Conservation (phyloP, 2,329 filamentous ascomycete genomes). For the Alternaria incomplexa region DNA sequence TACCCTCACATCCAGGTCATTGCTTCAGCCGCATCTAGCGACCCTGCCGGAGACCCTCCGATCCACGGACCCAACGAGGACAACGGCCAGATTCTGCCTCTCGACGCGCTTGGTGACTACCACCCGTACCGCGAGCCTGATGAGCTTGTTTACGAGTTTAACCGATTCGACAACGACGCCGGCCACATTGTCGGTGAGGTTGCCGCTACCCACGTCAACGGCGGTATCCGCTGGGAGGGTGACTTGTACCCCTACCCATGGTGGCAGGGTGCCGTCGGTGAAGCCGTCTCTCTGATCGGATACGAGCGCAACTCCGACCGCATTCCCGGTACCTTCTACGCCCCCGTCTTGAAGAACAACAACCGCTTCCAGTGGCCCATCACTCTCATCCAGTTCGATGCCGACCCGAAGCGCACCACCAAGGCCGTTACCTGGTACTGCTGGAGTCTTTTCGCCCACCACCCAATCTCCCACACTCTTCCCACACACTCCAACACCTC, state of each 20-base stretch:
- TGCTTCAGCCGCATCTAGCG: conserved; percentile 37
- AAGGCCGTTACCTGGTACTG: conserved; percentile 42
- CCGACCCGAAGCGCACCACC: conserved; percentile 43
- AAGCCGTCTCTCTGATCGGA: conserved; percentile 69
- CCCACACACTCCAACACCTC: conserved; percentile 47
- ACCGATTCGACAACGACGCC: conserved; percentile 51
- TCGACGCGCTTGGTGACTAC: conserved; percentile 44
- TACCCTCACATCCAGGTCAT: conserved; percentile 48
- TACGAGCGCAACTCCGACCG: conserved; percentile 69
- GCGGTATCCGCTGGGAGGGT: conserved; percentile 35
- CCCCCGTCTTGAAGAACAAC: conserved; percentile 43
- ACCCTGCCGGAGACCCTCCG: conserved; percentile 33
- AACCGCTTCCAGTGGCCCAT: conserved; percentile 47
- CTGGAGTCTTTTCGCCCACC: conserved; percentile 51
- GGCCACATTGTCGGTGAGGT: conserved; percentile 46
- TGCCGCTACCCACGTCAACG: conserved; percentile 42
- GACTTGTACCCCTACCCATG: conserved; percentile 33
- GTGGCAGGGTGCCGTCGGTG: conserved; percentile 65
- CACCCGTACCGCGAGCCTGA: conserved; percentile 54
- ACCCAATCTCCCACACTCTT: conserved; percentile 53
- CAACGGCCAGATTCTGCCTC: conserved; percentile 28
- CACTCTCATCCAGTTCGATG: conserved; percentile 50
- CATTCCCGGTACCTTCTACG: conserved; percentile 57
- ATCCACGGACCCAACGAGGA: conserved; percentile 45
- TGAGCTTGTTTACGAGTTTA: conserved; percentile 51